phyloP scores from a whole-genome alignment of 495 filamentous ascomycete species.

The Chaetomium tenue region DNA sequence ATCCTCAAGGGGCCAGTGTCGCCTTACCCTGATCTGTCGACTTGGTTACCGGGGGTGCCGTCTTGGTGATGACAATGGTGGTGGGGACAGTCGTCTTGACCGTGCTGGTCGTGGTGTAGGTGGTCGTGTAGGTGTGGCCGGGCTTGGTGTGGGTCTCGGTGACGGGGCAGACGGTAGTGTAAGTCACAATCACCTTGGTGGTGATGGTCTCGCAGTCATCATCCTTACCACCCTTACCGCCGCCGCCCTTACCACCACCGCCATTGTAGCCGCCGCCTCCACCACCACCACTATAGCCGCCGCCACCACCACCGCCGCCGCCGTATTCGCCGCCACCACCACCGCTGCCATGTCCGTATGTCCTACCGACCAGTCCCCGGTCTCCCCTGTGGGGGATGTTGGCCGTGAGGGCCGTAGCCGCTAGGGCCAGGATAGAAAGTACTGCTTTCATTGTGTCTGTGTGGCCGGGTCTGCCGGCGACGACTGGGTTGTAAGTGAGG shows the following conservation, averaged over 20 bases:
- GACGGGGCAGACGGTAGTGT: conserved; percentile 44
- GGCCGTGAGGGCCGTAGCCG: conserved; percentile 41
- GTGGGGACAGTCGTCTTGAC: conserved; percentile 34
- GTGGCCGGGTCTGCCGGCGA: conserved; percentile 17
- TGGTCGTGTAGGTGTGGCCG: conserved; percentile 42
- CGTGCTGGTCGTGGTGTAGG: conserved; percentile 49
- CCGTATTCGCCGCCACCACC: neutral
- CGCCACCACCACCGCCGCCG: neutral
- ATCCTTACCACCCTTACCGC: neutral
- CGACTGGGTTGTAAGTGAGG: conserved; percentile 31
- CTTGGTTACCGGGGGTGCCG: conserved; percentile 30
- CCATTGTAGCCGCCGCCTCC: neutral
- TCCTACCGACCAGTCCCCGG: neutral
- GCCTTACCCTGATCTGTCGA: conserved; percentile 21
- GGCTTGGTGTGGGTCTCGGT: conserved; percentile 42
- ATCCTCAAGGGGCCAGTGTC: neutral
- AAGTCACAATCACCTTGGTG: conserved; percentile 43
- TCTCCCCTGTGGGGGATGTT: conserved; percentile 23
- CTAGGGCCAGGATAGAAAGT: conserved; percentile 42
- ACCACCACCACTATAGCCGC: neutral
- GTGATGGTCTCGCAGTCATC: conserved; percentile 34
- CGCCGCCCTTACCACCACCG: neutral
- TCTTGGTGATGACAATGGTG: conserved; percentile 28
- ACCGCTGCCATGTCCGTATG: neutral
- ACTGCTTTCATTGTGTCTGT: conserved; percentile 43